Conservation (phyloP, 108 stramenopile genomes). For the Nitzschia sp. region DNA sequence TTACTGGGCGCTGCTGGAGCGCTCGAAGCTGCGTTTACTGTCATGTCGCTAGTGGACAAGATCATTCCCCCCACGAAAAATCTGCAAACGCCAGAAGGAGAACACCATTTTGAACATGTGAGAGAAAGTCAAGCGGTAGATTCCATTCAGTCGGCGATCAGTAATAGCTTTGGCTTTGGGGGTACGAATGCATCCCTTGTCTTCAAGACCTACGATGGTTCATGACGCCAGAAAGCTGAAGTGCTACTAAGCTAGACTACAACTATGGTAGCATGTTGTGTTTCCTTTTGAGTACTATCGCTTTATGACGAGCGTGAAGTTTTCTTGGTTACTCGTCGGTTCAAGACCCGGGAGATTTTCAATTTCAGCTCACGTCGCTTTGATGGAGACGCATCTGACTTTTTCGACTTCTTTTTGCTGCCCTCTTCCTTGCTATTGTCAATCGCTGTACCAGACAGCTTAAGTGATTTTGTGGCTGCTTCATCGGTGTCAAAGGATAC, state of each 20-base stretch:
- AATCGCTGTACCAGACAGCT: constrained; percentile 58
- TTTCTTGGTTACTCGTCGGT: constrained; percentile 56
- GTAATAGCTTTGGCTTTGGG: constrained; percentile 97
- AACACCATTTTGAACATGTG: constrained; percentile 47
- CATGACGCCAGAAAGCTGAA: too few species aligned
- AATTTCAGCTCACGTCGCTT: constrained; percentile 63
- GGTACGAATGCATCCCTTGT: constrained; percentile 96
- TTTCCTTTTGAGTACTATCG: too few species aligned
- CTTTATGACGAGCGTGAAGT: not conserved
- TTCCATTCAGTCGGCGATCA: constrained; percentile 57
- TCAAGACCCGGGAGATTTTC: constrained; percentile 70
- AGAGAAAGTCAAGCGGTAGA: not conserved
- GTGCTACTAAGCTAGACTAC: too few species aligned
- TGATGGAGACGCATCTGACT: not conserved
- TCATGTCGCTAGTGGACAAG: constrained; percentile 64
- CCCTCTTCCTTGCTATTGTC: constrained; percentile 36
- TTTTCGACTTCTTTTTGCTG: constrained; percentile 35
- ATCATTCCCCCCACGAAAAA: constrained; percentile 86
- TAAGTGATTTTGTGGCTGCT: constrained; percentile 61
- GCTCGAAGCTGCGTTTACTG: constrained; percentile 88
- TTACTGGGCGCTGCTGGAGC: constrained; percentile 97
- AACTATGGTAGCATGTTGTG: too few species aligned
- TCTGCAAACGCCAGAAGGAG: constrained; percentile 39
- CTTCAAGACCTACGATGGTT: constrained; percentile 49
- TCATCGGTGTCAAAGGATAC: constrained; percentile 73